Evolutionary conservation across 2,329 filamentous ascomycete species (phyloP).

Genomic region (Drechslera avenae): DNA sequence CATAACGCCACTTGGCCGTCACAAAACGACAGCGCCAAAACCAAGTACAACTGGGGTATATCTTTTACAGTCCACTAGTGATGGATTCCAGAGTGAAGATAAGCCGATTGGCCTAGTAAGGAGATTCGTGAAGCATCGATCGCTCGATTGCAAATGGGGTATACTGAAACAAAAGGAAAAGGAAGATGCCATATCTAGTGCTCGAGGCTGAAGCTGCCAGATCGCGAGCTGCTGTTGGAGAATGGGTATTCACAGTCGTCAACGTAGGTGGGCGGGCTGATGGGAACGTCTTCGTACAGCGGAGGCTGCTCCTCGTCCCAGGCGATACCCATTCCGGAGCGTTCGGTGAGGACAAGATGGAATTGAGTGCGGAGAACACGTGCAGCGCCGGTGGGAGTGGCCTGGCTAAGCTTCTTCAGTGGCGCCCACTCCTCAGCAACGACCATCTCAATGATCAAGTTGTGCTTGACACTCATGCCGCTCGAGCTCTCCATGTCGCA

Average conservation of each 20-base stretch:
- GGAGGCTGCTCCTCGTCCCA: conserved; percentile 98
- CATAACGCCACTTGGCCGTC: conserved; percentile 15
- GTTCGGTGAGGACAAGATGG: conserved; percentile 78
- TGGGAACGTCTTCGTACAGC: conserved; percentile 90
- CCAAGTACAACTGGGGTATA: conserved; percentile 26
- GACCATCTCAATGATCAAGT: conserved; percentile 88
- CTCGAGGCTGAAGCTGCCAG: conserved; percentile 31
- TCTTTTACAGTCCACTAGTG: conserved; percentile 30
- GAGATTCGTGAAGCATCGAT: conserved; percentile 25
- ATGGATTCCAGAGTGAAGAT: conserved; percentile 22
- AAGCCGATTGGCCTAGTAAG: conserved; percentile 22
- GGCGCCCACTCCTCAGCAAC: conserved; percentile 86
- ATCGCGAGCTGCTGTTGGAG: conserved; percentile 30
- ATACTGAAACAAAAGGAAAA: conserved; percentile 3
- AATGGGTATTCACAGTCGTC: conserved; percentile 34
- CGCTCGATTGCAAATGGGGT: conserved; percentile 8
- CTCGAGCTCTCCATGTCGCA: conserved; percentile 78
- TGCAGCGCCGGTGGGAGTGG: conserved; percentile 86
- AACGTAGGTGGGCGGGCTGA: conserved; percentile 70
- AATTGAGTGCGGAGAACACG: conserved; percentile 94
- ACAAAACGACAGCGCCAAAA: conserved; percentile 6
- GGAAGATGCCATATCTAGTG: neutral
- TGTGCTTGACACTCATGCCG: conserved; percentile 80
- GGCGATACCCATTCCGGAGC: conserved; percentile 83
- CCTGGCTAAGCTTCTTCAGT: conserved; percentile 71